These are phyloP conservation scores for Lolium rigidum DNA, from an alignment of 176 grass and related monocot genomes.

Conservation along the genomic window DNA sequence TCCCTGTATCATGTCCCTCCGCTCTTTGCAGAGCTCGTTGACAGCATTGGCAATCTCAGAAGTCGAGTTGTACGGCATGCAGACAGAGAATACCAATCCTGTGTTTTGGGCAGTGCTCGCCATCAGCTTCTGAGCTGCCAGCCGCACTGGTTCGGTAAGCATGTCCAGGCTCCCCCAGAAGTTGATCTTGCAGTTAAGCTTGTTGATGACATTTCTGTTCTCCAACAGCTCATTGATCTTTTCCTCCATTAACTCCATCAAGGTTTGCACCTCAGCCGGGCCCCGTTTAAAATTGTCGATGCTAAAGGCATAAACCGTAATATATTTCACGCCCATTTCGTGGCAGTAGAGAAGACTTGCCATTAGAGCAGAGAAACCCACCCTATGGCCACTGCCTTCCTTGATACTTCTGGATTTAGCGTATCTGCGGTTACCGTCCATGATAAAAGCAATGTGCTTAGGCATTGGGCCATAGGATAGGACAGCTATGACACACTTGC, in stretches of 20 bases:
- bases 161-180: constrained; percentile 83
- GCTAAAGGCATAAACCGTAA: constrained; percentile 83
- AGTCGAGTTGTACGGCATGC: constrained; percentile 80
- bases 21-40: constrained; percentile 51
- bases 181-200: constrained; percentile 63
- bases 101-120: constrained; percentile 62
- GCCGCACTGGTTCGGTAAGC: constrained; percentile 53
- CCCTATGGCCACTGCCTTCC: constrained; percentile 60
- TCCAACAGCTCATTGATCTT: constrained; percentile 75
- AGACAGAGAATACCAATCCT: constrained; percentile 71
- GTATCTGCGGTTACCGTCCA: constrained; percentile 92
- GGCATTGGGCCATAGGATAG: constrained; percentile 77
- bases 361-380: constrained; percentile 66
- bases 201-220: constrained; percentile 60
- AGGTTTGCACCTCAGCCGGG: constrained; percentile 58
- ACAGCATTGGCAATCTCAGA: constrained; percentile 76
- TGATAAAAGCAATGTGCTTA: constrained; percentile 77
- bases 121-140: constrained; percentile 68
- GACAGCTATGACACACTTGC: constrained; percentile 62
- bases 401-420: constrained; percentile 64
- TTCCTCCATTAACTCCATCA: constrained; percentile 85
- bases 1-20: constrained; percentile 27
- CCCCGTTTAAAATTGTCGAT: constrained; percentile 87
- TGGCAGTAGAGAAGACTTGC: constrained; percentile 62
- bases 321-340: constrained; percentile 78